Evolutionary conservation across 2,329 filamentous ascomycete genomes (phyloP).

Genomic region (Nemania bipapillata): DNA sequence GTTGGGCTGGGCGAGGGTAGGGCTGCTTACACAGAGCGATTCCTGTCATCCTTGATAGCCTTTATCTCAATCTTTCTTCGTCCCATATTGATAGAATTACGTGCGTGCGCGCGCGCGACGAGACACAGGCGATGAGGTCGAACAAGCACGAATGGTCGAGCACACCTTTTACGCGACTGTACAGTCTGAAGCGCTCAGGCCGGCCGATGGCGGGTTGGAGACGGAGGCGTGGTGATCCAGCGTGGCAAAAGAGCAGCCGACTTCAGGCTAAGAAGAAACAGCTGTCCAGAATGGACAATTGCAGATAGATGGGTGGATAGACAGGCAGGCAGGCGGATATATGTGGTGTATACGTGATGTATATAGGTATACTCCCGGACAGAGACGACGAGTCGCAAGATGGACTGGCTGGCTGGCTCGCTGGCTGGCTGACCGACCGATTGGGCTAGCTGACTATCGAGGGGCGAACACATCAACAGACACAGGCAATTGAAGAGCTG

Average conservation of each 20-base stretch:
- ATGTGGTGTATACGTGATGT: not conserved
- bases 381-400: slow-evolving; percentile 4
- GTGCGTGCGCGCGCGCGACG: slow-evolving; percentile 19
- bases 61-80: slow-evolving; percentile 99
- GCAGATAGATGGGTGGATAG: no score
- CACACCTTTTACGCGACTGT: slow-evolving; percentile 32
- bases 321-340: not conserved
- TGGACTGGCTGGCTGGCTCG: no score
- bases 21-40: slow-evolving; percentile 88
- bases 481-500: not conserved
- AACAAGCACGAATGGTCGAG: slow-evolving; percentile 24
- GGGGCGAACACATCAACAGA: not conserved
- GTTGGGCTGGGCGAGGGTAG: slow-evolving; percentile 18
- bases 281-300: slow-evolving; percentile 17
- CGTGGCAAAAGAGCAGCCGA: slow-evolving; percentile 33
- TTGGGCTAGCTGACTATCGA: not conserved
- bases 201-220: slow-evolving; percentile 28
- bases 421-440: not conserved
- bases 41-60: slow-evolving; percentile 97
- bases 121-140: slow-evolving; percentile 13
- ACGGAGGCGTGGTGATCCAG: slow-evolving; percentile 40
- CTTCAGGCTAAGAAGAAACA: slow-evolving; percentile 36
- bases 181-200: slow-evolving; percentile 29
- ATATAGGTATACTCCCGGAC: slow-evolving; percentile 21
- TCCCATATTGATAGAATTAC: slow-evolving; percentile 73